Conservation (phyloP, 352 stramenopile species). For the Phytophthora idaei region DNA sequence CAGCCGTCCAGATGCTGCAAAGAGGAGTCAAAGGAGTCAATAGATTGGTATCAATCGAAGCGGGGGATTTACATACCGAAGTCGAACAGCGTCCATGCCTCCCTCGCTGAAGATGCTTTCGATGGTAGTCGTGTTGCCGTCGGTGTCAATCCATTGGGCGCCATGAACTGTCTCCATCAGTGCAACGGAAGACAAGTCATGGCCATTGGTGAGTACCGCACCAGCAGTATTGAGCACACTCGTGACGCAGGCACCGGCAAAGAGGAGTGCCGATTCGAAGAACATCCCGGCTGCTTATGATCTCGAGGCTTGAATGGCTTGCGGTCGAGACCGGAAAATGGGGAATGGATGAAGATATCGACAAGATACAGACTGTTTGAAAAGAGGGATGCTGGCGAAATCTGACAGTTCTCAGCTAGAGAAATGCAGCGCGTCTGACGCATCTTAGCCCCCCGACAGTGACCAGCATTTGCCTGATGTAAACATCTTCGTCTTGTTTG, state of each 20-base stretch:
- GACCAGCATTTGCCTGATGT: no score
- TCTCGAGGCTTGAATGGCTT: conserved; percentile 8
- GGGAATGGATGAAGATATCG: conserved; percentile 6
- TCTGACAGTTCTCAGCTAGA: background rate
- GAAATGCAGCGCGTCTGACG: conserved; percentile 6
- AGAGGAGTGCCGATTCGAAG: conserved; percentile 17
- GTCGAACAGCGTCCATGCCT: conserved; percentile 35
- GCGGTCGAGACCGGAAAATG: conserved; percentile 12
- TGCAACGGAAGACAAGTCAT: conserved; percentile 36
- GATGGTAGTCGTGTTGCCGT: conserved; percentile 31
- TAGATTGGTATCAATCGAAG: background rate
- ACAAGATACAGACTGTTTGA: background rate
- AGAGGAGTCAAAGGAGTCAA: background rate
- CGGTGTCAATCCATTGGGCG: conserved; percentile 29
- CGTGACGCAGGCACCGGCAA: conserved; percentile 12
- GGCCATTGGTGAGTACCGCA: conserved; percentile 31
- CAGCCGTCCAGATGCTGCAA: conserved; percentile 36
- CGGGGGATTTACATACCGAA: conserved; percentile 13
- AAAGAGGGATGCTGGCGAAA: background rate
- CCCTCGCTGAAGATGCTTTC: conserved; percentile 34
- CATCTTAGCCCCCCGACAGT: no score
- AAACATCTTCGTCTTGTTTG: background rate
- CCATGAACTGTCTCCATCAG: conserved; percentile 37
- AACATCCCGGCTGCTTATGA: conserved; percentile 13
- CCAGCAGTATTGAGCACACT: conserved; percentile 7